Conservation (phyloP, 805 yeast species). For the Wickerhamiella vanderwaltii region DNA sequence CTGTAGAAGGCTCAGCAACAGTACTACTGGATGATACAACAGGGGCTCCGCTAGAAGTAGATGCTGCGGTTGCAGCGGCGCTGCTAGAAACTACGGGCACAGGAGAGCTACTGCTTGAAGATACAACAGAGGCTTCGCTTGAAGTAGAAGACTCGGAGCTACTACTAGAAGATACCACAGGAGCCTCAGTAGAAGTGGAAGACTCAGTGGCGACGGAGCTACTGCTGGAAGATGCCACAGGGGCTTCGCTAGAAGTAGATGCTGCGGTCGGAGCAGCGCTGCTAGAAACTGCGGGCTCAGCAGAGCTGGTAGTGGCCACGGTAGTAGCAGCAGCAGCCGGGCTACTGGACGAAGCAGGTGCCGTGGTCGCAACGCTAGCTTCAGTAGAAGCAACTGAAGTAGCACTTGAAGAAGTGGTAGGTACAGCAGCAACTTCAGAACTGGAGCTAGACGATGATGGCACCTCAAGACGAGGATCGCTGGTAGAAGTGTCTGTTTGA, state of each 20-base stretch:
- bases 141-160: too few species aligned
- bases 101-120: too few species aligned
- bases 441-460: too few species aligned
- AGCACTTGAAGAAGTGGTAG: conserved; percentile 13
- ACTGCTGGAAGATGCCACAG: too few species aligned
- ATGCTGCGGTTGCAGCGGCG: not conserved
- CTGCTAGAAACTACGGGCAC: not conserved
- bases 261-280: not conserved
- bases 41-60: not conserved
- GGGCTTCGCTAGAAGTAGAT: not conserved
- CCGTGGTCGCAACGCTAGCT: not conserved
- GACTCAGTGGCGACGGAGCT: too few species aligned
- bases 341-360: too few species aligned
- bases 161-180: too few species aligned
- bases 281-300: not conserved
- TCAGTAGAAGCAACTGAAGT: conserved; percentile 16
- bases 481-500: too few species aligned
- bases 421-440: conserved; percentile 11
- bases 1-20: not conserved
- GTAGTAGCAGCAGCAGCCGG: not conserved
- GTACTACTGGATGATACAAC: too few species aligned
- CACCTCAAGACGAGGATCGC: too few species aligned
- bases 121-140: too few species aligned
- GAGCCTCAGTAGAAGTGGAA: not conserved
- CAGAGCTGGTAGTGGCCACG: not conserved